A percentile compares a stretch with the other conserved stretches of the same genome.
phyloP scores from a whole-genome alignment of 148 eudicot species.

The Rhododendron molle region DNA sequence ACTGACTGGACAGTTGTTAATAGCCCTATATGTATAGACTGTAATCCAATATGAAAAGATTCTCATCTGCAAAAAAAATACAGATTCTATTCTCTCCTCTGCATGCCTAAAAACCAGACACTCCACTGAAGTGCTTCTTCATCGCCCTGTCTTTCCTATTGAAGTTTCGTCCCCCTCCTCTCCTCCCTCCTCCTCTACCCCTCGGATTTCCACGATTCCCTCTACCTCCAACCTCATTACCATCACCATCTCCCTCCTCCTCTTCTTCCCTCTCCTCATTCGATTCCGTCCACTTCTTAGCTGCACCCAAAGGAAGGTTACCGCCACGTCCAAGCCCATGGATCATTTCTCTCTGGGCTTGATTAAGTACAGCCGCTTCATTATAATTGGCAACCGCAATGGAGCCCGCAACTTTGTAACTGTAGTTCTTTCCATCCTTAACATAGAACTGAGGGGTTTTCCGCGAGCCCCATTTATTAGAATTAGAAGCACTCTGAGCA shows the following conservation, averaged over 20 bases:
- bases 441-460: constrained; percentile 81
- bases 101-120: constrained; percentile 39
- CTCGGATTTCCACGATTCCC: constrained; percentile 19
- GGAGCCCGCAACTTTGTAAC: constrained; percentile 90
- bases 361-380: constrained; percentile 64
- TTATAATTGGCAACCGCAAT: constrained; percentile 67
- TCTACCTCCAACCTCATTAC: constrained; percentile 39
- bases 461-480: constrained; percentile 67
- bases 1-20: background rate
- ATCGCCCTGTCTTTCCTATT: constrained; percentile 68
- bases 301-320: constrained; percentile 71
- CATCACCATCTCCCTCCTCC: constrained; percentile 14
- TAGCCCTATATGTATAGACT: background rate
- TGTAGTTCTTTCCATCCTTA: constrained; percentile 95
- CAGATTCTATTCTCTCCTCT: background rate
- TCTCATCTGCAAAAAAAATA: background rate
- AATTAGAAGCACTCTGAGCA: constrained; percentile 24
- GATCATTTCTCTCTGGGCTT: constrained; percentile 59
- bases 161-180: constrained; percentile 21
- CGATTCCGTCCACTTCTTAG: constrained; percentile 40
- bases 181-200: constrained; percentile 25
- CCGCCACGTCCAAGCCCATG: constrained; percentile 96
- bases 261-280: constrained; percentile 26
- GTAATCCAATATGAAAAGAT: background rate
- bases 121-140: constrained; percentile 69